Percentiles rank a stretch among this genome's conserved stretches.
Conservation (phyloP, 441 rosid species). For the Codiaeum variegatum region DNA sequence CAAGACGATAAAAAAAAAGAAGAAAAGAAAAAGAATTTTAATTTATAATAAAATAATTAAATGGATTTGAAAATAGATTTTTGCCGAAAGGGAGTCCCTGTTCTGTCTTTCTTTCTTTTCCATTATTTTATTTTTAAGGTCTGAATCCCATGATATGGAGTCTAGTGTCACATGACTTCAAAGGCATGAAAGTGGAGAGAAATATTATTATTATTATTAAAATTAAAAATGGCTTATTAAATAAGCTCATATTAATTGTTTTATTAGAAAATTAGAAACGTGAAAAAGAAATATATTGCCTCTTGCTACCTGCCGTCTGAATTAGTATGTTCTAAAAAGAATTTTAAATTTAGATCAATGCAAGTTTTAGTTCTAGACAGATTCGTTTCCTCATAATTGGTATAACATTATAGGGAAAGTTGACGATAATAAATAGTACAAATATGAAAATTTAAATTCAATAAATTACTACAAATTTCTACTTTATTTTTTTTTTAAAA, state of each 20-base stretch:
- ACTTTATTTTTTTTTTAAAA: too few relatives aligned
- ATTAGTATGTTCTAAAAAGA: not conserved
- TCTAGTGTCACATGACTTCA: not conserved
- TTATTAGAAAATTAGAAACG: not conserved
- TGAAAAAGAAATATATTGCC: not conserved
- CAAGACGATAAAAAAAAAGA: not conserved
- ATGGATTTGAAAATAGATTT: not conserved
- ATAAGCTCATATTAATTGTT: not conserved
- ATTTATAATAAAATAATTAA: not conserved
- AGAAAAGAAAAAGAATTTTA: not conserved
- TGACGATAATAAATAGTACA: too few relatives aligned
- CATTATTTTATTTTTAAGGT: not conserved
- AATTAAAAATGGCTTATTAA: not conserved
- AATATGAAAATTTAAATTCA: too few relatives aligned
- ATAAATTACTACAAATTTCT: too few relatives aligned
- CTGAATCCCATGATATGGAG: not conserved
- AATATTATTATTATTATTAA: not conserved
- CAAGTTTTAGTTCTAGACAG: not conserved
- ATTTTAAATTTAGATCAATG: not conserved
- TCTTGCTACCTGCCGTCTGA: not conserved
- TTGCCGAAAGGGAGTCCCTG: slow-evolving; percentile 9
- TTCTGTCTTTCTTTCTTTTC: not conserved
- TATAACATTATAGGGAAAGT: too few relatives aligned
- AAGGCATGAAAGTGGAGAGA: not conserved
- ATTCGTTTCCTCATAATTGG: too few relatives aligned